Base-by-base conservation (phyloP, 768 basidiomycete species). In the Hericium coralloides region DNA sequence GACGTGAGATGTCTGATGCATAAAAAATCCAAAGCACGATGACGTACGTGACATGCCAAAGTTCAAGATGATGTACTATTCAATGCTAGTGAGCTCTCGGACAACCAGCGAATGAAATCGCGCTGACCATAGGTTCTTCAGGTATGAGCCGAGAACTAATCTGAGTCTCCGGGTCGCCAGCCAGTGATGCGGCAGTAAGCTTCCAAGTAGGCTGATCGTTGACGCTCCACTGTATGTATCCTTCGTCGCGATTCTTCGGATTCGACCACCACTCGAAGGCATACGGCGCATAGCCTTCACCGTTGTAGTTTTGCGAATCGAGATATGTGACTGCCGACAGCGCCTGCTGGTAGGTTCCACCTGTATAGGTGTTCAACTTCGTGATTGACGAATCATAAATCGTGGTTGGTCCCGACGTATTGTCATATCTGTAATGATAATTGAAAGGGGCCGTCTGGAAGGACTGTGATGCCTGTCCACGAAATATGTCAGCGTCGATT, bases 91-190 rank as follows among this genome's bases (percentile, higher is more conserved):
- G 50, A 52, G 41, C n/a, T 17, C 39, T 38, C 52, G 36, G 8
- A 12, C 17, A 38, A 12, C 38, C 58, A 58, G 8, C 52, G 57
- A 59, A 54, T 53, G 73, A 48, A 58, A 6, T 31, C 26, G 1
- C 7, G 49, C 82, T 60, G 62, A 92, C 91, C 93, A 98, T 87
- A 2, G 97, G 95, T 68, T 99, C 97, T 65, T 95, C 91, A 4
- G 92, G 76, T 56, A 83, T 83, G 15, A 94, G 65, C 37, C 95
- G 77, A 63, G 79, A 74, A 38, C 79, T 75, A 51, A 98, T 76
- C 55, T 84, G 59, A 0, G 80, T 73, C 4, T 62, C 66, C 0
- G 79, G 22, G 70, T 94, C 85, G 2, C 92, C 71, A 4, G 82
- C 87, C n/a, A 93, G 70, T 2, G 89, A 74, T 3, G 71, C 75